Conservation (phyloP, 2,329 filamentous ascomycete genomes). For the Simplicillium sp. region DNA sequence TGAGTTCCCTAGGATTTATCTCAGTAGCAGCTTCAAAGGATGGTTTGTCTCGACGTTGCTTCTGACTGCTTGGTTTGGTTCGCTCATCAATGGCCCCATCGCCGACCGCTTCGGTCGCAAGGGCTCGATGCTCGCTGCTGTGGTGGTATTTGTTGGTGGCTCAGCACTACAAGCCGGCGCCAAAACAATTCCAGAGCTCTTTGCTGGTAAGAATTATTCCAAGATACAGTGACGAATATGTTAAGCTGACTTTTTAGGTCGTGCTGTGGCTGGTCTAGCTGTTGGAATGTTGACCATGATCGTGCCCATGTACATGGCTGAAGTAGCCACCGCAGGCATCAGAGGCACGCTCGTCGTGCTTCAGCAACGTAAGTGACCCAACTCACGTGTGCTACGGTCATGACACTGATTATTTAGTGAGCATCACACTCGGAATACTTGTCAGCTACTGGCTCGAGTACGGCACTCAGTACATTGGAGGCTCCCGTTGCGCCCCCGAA, state of each 20-base stretch:
- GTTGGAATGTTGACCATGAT: constrained; percentile 30
- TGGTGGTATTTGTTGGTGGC: constrained; percentile 28
- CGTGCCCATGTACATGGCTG: constrained; percentile 35
- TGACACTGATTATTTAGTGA: constrained; percentile 9
- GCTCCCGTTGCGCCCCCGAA: constrained; percentile 34
- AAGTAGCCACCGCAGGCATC: constrained; percentile 37
- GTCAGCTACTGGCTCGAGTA: constrained; percentile 33
- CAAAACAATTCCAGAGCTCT: constrained; percentile 26
- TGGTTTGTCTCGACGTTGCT: constrained; percentile 43
- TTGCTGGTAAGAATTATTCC: constrained; percentile 19
- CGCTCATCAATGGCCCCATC: constrained; percentile 30
- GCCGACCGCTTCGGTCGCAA: constrained; percentile 24
- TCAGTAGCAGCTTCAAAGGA: constrained; percentile 36
- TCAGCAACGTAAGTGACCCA: constrained; percentile 18
- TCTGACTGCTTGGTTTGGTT: constrained; percentile 38
- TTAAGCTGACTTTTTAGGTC: constrained; percentile 1
- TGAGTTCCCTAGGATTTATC: constrained; percentile 21
- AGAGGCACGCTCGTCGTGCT: constrained; percentile 36
- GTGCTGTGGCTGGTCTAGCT: constrained; percentile 32
- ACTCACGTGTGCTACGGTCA: neutral
- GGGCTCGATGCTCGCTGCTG: constrained; percentile 23
- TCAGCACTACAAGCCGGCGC: constrained; percentile 34
- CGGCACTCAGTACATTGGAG: constrained; percentile 29
- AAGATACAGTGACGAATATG: too few species aligned
- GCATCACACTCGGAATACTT: constrained; percentile 32